Evolutionary conservation across 352 stramenopile genomes (phyloP), one percentile per base, ranked within the genome.

Genomic region (Pythium angustatum): DNA sequence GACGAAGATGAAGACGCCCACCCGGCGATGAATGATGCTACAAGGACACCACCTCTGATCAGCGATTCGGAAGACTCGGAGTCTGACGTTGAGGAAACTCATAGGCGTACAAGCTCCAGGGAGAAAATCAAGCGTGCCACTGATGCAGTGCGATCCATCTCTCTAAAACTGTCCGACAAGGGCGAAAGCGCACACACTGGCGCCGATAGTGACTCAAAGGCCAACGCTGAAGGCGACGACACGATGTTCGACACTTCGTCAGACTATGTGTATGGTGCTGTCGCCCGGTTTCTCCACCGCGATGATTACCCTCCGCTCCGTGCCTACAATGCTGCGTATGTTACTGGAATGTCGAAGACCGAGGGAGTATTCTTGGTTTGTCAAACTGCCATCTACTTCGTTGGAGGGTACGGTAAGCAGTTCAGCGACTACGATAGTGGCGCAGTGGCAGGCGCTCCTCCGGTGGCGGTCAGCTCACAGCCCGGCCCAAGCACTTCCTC

Each of bases 271-370:
- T 91, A 85, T 47, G 81, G 79, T 14, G 69, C 69, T 21, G 76
- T 91, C 21, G 72, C 82, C 56, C 79, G 83, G 0, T 91, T 91
- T 52, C 57, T 93, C 17, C 74, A 76, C 24, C 74, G 73, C 15
- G 78, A 89, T 12, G 85, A 93, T 53, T 85, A 87, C 26, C 76
- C 82, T 40, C 85, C 85, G 2, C 56, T 87, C 1, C 72, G 65
- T 3, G 85, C 78, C 26, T 91, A 81, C 50, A 89, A 83, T 31
- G 82, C 78, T 14, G 68, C 66, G 10, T 83, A 85, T 44, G 75
- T 93, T 12, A 63, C 55, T 38, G 83, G 82, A 19, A 90, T 93
- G 79, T 65, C 70, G 8, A 87, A 79, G 59, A 79, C 65, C 3
- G 63, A 69, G 14, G 85, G 85, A 15, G 66, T 93, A 2, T 85